Evolutionary conservation across 2,329 filamentous ascomycete species (phyloP), one percentile per base, ranked within the genome.

Genomic region (Exophiala bonariae): DNA sequence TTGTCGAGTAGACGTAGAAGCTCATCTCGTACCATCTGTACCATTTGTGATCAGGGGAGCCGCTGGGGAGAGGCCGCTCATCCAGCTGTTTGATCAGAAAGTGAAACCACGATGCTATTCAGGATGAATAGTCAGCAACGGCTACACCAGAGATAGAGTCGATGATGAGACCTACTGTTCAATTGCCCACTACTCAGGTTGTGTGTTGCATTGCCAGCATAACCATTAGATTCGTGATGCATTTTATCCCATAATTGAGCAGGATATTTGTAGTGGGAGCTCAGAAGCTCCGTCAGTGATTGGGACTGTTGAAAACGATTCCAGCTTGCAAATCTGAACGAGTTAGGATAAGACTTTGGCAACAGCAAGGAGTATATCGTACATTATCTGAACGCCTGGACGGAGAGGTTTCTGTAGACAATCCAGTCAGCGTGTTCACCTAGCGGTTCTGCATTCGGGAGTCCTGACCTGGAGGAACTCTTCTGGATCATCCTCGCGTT

Each of bases 21-120:
- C 44, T 48, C 51, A 59, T 58, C 33, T 60, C 54, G 26, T 57
- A 52, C 56, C 57, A 60, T 30, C 49, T 22, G 43, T 59, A 57
- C 16, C 32, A 20, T 9, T 42, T 16, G 17, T 35, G 20, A 17
- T n/a, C 17, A 22, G 17, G 18, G 26, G n/a, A 13, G 32, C 10
- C 18, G 6, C 4, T 37, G 14, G 35, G 8, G 10, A 17, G 17
- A 7, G 16, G 10, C 16, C 18, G 14, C 3, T 33, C 20, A 11
- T 13, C 33, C 16, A 56, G 32, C 34, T 56, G 54, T 42, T 57
- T 58, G 37, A 58, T 44, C 18, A 59, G 33, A 33, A 59, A 53
- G 20, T 57, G 54, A 31, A 59, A 60, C 54, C 56, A 60, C 28
- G 52, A 57, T 26, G 49, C 57, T 59, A 16, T 22, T 19, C 31